Evolutionary conservation across 202 grass and related monocot genomes (phyloP).

Genomic region (Panicum virgatum): DNA sequence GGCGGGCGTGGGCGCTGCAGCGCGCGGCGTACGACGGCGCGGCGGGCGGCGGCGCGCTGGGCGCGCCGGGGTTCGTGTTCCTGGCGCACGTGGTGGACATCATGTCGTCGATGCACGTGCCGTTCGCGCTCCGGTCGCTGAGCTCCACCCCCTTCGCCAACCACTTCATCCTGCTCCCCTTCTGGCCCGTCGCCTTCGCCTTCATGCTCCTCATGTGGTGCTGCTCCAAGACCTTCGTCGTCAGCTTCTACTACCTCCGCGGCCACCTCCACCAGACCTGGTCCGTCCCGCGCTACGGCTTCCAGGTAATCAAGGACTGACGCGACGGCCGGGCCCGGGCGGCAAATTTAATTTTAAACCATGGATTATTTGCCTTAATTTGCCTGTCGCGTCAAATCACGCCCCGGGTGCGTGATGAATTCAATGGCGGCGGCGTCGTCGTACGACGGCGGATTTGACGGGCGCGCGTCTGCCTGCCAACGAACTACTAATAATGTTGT

Average conservation of each 20-base stretch:
- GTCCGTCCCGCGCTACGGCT: conserved; percentile 76
- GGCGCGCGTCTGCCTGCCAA: background rate
- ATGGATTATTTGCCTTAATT: no score
- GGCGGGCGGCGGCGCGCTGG: conserved; percentile 1
- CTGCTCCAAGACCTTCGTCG: conserved; percentile 78
- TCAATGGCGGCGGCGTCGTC: no score
- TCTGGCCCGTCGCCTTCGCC: conserved; percentile 51
- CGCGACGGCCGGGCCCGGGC: no score
- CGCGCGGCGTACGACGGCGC: background rate
- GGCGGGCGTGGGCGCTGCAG: conserved; percentile 71
- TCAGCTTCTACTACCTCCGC: conserved; percentile 71
- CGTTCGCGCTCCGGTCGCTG: conserved; percentile 62
- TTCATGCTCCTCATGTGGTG: conserved; percentile 75
- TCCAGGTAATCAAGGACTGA: no score
- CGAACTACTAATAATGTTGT: background rate
- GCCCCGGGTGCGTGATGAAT: no score
- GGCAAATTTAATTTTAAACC: no score
- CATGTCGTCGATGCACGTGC: conserved; percentile 71
- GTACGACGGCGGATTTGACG: background rate
- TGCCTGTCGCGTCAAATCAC: no score
- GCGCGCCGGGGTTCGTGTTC: conserved; percentile 82
- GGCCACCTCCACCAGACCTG: conserved; percentile 73
- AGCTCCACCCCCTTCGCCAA: conserved; percentile 48
- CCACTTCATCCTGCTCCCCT: conserved; percentile 43
- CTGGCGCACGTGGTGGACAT: conserved; percentile 79